A percentile compares a stretch with the other conserved stretches of the same genome.
Conservation (phyloP, 1,284 basidiomycete species). For the Cryptococcus maquisensis region DNA sequence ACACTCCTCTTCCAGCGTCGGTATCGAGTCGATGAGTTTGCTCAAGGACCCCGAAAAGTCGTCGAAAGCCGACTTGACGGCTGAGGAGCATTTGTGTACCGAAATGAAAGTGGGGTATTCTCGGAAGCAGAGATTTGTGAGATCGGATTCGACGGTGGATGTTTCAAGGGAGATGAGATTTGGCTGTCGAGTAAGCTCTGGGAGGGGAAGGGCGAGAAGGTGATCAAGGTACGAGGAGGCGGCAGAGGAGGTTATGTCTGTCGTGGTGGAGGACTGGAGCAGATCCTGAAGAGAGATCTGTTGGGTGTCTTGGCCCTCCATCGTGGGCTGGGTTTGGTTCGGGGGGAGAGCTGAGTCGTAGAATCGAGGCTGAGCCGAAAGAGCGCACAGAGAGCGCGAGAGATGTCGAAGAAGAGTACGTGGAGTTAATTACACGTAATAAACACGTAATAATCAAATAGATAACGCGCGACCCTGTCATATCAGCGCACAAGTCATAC, state of each 20-base stretch:
- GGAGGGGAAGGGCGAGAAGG: slow-evolving; percentile 62
- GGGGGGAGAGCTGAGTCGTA: too few relatives aligned
- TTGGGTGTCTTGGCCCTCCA: too few relatives aligned
- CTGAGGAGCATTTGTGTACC: slow-evolving; percentile 57
- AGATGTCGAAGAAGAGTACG: too few relatives aligned
- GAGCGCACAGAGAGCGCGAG: too few relatives aligned
- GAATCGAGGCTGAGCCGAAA: too few relatives aligned
- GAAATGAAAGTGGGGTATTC: slow-evolving; percentile 84
- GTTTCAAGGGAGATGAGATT: slow-evolving; percentile 69
- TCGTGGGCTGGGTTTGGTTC: too few relatives aligned
- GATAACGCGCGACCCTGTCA: too few relatives aligned
- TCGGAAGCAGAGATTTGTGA: slow-evolving; percentile 79
- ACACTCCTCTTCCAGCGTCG: slow-evolving; percentile 65
- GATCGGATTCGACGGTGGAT: slow-evolving; percentile 74
- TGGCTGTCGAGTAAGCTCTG: slow-evolving; percentile 66
- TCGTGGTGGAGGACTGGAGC: slow-evolving; percentile 17
- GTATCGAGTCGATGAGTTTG: slow-evolving; percentile 62
- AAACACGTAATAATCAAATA: too few relatives aligned
- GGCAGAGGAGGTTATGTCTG: slow-evolving; percentile 20
- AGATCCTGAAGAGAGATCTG: slow-evolving; percentile 31
- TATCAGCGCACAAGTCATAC: too few relatives aligned
- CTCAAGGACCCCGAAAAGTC: slow-evolving; percentile 62
- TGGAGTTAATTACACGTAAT: too few relatives aligned
- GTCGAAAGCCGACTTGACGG: slow-evolving; percentile 64
- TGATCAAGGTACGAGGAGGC: slow-evolving; percentile 47